Evolutionary conservation across 345 rosid genomes (phyloP).

Genomic region (Alliaria petiolata): DNA sequence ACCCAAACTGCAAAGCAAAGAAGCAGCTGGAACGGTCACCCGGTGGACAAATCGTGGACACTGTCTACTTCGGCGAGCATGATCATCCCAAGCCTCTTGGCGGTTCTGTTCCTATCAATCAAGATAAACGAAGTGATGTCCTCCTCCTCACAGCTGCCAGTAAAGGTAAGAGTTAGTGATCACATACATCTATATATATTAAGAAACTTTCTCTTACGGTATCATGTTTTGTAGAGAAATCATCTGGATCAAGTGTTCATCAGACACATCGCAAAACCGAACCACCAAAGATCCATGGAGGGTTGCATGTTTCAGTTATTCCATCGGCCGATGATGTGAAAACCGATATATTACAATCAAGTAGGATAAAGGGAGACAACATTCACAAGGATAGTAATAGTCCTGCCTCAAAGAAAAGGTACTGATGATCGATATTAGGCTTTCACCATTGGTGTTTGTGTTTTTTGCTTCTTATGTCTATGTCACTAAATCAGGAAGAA

Average conservation of each 20-base stretch:
- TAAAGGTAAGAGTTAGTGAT: slow-evolving; percentile 46
- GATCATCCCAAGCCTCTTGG: slow-evolving; percentile 67
- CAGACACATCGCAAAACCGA: slow-evolving; percentile 34
- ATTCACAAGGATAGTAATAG: slow-evolving; percentile 39
- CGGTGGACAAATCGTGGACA: slow-evolving; percentile 63
- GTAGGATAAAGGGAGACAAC: slow-evolving; percentile 41
- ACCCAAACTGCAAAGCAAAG: slow-evolving; percentile 76
- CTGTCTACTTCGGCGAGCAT: slow-evolving; percentile 69
- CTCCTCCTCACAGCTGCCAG: slow-evolving; percentile 13
- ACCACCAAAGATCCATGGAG: slow-evolving; percentile 29
- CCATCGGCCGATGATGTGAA: slow-evolving; percentile 41
- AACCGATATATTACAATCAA: slow-evolving; percentile 38
- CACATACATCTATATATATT: not conserved
- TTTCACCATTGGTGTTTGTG: not conserved
- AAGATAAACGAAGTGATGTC: slow-evolving; percentile 44
- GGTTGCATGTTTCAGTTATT: slow-evolving; percentile 35
- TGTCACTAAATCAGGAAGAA: slow-evolving; percentile 62
- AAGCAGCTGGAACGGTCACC: slow-evolving; percentile 79
- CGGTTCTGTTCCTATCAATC: slow-evolving; percentile 42
- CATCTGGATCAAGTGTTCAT: slow-evolving; percentile 39
- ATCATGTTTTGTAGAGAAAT: slow-evolving; percentile 42
- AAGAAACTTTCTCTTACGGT: slow-evolving; percentile 2
- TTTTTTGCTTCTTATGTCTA: not conserved
- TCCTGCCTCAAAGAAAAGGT: slow-evolving; percentile 68
- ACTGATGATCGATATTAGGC: slow-evolving; percentile 19